Evolutionary conservation across 345 rosid genomes (phyloP).

Genomic region (Arabidopsis thaliana): DNA sequence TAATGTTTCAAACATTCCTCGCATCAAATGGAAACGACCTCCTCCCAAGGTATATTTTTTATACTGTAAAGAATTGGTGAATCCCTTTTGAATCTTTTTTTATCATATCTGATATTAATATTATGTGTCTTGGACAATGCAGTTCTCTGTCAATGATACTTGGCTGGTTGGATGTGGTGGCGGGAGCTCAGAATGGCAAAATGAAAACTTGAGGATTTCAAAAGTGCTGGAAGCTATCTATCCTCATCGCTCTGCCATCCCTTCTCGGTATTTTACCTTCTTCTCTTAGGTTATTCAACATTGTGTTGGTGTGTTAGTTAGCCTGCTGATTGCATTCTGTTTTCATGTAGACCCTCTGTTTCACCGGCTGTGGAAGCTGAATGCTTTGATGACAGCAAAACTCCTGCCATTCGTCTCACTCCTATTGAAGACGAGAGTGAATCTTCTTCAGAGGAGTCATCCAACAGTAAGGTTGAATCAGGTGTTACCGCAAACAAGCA

Average conservation of each 20-base stretch:
- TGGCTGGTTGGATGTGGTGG: conserved; percentile 62
- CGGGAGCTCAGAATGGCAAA: conserved; percentile 56
- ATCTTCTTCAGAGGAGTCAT: conserved; percentile 21
- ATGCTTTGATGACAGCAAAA: conserved; percentile 54
- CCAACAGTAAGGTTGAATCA: conserved; percentile 27
- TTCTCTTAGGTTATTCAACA: background rate
- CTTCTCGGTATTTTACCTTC: conserved; percentile 51
- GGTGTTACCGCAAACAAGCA: conserved; percentile 18
- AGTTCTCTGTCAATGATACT: conserved; percentile 48
- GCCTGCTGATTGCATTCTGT: conserved; percentile 1
- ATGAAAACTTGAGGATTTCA: conserved; percentile 53
- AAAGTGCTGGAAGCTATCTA: conserved; percentile 61
- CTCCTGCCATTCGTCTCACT: conserved; percentile 58
- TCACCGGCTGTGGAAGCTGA: conserved; percentile 47
- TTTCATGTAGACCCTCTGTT: conserved; percentile 54
- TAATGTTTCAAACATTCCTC: conserved; percentile 45
- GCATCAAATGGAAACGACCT: conserved; percentile 56
- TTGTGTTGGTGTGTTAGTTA: background rate
- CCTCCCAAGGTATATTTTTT: conserved; percentile 50
- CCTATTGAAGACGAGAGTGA: conserved; percentile 61
- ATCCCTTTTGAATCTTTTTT: background rate
- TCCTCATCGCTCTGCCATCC: conserved; percentile 54
- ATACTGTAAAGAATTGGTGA: background rate
- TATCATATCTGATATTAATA: background rate
- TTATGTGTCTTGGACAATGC: conserved; percentile 16